phyloP scores from a whole-genome alignment of 129 eudicot species.

The Mikania micrantha region DNA sequence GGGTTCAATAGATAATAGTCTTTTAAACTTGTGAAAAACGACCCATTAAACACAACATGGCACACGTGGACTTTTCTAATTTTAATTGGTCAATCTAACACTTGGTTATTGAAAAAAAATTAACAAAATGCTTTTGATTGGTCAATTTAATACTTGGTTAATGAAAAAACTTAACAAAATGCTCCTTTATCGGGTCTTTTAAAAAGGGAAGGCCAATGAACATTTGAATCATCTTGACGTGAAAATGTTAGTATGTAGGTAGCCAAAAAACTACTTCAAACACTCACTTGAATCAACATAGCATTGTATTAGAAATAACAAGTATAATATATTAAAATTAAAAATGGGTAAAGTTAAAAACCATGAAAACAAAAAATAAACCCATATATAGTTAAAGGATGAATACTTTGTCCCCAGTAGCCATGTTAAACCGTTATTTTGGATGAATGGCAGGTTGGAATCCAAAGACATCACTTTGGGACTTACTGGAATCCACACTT shows the following conservation, averaged over 20 bases:
- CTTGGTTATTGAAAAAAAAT: no score
- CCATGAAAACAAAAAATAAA: not conserved
- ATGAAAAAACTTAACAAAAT: not conserved
- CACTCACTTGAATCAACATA: not conserved
- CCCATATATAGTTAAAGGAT: not conserved
- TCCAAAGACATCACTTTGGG: slow-evolving; percentile 94
- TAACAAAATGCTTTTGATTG: no score
- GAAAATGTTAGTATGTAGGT: not conserved
- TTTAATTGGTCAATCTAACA: no score
- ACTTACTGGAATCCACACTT: slow-evolving; percentile 89
- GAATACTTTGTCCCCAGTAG: not conserved
- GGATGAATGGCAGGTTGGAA: slow-evolving; percentile 62
- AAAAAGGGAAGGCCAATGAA: not conserved
- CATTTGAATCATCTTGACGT: not conserved
- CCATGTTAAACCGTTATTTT: not conserved
- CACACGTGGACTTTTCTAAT: no score
- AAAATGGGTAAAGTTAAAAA: not conserved
- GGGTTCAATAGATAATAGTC: no score
- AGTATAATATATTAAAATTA: not conserved
- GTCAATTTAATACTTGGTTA: not conserved
- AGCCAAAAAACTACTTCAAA: not conserved
- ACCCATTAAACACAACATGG: no score
- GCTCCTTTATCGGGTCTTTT: not conserved
- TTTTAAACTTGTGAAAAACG: no score
- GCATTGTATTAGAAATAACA: not conserved